These are phyloP conservation scores for Aurantiochytrium sp. DNA, from an alignment of 108 stramenopile genomes.

Conservation along the genomic window DNA sequence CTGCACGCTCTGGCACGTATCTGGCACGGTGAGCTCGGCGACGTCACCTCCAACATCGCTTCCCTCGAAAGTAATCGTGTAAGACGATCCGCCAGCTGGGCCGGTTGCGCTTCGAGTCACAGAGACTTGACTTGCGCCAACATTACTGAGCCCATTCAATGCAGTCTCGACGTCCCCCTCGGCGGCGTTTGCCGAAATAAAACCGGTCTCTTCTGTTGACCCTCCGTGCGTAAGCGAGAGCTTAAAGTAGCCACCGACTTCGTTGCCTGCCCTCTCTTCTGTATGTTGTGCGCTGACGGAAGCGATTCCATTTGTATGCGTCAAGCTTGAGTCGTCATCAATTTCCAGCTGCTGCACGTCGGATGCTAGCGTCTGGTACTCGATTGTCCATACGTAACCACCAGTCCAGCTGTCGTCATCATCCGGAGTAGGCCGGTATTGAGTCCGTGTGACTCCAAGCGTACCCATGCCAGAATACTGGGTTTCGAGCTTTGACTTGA, in stretches of 20 bases:
- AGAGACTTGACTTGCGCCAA: conserved; percentile 26
- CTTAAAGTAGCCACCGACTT: conserved; percentile 60
- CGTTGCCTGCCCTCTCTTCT: conserved; percentile 61
- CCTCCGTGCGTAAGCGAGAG: background rate
- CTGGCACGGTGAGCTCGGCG: conserved; percentile 19
- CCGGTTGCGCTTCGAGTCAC: conserved; percentile 48
- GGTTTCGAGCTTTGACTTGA: background rate
- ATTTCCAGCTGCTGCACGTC: conserved; percentile 62
- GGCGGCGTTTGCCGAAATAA: background rate
- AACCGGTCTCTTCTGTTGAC: background rate
- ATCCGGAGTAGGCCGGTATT: conserved; percentile 36
- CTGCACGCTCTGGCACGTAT: background rate
- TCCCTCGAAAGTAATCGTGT: conserved; percentile 54
- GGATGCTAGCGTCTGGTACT: conserved; percentile 53
- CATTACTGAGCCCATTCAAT: background rate
- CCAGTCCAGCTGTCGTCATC: conserved; percentile 60
- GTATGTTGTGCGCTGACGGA: conserved; percentile 21
- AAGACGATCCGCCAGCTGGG: conserved; percentile 53
- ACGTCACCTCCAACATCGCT: conserved; percentile 58
- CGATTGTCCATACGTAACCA: conserved; percentile 68
- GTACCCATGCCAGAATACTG: conserved; percentile 43
- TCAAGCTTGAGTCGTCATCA: background rate
- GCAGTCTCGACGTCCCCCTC: background rate
- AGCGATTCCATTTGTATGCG: background rate
- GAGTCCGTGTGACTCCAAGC: conserved; percentile 46